phyloP scores from a whole-genome alignment of 495 filamentous ascomycete genomes.

The Lophium mytilinum region DNA sequence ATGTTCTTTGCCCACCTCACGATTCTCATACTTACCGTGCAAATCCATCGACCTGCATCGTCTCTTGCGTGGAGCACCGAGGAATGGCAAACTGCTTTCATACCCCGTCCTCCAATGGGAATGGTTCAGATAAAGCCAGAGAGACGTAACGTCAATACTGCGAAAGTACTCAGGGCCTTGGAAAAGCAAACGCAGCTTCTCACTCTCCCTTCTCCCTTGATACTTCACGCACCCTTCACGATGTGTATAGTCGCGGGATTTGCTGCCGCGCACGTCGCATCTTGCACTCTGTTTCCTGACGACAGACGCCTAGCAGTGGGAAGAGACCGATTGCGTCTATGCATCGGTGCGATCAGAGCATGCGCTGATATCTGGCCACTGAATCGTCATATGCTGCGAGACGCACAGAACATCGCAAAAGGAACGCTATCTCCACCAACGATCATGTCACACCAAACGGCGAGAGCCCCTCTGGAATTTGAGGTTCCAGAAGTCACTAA shows the following conservation, averaged over 20 bases:
- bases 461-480: too few relatives aligned
- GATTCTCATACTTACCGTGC: conserved; percentile 10
- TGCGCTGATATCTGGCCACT: conserved; percentile 13
- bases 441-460: background rate
- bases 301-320: conserved; percentile 16
- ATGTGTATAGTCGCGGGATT: conserved; percentile 6
- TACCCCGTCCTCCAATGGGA: conserved; percentile 2
- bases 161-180: conserved; percentile 13
- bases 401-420: conserved; percentile 5
- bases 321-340: conserved; percentile 14
- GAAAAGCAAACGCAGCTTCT: conserved; percentile 19
- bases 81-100: conserved; percentile 12
- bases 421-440: background rate
- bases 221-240: conserved; percentile 6
- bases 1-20: conserved; percentile 19
- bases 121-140: background rate
- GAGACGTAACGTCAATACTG: conserved; percentile 6
- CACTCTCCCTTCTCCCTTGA: conserved; percentile 8
- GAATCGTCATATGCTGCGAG: conserved; percentile 7
- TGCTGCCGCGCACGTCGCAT: conserved; percentile 12
- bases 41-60: conserved; percentile 15
- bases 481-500: conserved; percentile 11
- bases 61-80: conserved; percentile 10
- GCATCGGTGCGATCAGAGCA: conserved; percentile 15
- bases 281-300: conserved; percentile 16